phyloP scores from a whole-genome alignment of 768 basidiomycete species.

The Ramaria sp. region DNA sequence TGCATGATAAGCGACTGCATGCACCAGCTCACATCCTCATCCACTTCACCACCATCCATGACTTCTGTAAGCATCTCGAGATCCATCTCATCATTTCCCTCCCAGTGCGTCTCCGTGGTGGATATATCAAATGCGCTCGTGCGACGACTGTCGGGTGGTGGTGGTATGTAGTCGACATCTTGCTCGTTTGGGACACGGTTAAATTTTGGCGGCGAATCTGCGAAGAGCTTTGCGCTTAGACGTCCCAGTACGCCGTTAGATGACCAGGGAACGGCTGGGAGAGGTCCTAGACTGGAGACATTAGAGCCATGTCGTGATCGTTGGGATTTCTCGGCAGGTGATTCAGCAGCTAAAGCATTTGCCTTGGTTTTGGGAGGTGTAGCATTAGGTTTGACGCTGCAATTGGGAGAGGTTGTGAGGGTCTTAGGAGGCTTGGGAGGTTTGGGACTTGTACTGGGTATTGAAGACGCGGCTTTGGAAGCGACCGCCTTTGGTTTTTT shows the following conservation, averaged over 20 bases:
- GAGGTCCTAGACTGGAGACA: constrained; percentile 5
- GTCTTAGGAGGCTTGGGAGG: constrained; percentile 11
- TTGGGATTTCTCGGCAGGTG: constrained; percentile 16
- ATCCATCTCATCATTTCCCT: constrained; percentile 40
- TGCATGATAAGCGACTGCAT: neutral
- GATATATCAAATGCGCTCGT: constrained; percentile 18
- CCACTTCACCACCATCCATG: constrained; percentile 43
- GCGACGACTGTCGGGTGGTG: constrained; percentile 20
- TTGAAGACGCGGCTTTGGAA: no score
- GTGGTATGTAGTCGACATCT: constrained; percentile 17
- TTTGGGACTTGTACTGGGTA: constrained; percentile 7
- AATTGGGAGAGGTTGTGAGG: constrained; percentile 15
- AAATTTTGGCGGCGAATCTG: constrained; percentile 9
- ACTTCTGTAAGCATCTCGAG: constrained; percentile 58
- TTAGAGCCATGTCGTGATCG: constrained; percentile 14
- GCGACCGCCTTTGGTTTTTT: constrained; percentile 9
- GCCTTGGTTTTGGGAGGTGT: neutral
- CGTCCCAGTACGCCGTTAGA: constrained; percentile 6
- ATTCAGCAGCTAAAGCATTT: constrained; percentile 12
- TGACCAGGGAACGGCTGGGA: constrained; percentile 10
- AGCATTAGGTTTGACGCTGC: constrained; percentile 14
- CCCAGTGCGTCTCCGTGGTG: constrained; percentile 17
- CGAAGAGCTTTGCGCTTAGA: constrained; percentile 1
- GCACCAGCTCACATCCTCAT: constrained; percentile 49
- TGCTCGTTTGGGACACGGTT: constrained; percentile 14